phyloP scores from a whole-genome alignment of 1,284 basidiomycete genomes.

The Malassezia furfur region DNA sequence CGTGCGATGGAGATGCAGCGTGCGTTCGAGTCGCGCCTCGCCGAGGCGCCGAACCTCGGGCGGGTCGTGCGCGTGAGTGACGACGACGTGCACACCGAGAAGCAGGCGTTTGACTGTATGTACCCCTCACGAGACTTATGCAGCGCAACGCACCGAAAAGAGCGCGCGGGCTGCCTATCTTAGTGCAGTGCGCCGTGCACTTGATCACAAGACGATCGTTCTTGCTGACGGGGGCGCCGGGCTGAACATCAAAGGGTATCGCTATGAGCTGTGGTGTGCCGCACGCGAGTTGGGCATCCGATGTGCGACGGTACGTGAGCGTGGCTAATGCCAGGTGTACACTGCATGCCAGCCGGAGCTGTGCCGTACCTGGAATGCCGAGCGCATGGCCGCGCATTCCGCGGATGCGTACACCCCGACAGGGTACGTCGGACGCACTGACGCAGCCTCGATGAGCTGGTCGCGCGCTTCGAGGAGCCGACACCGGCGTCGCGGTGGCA shows the following conservation, averaged over 20 bases:
- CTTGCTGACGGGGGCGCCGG: conserved; percentile 68
- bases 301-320: conserved; percentile 68
- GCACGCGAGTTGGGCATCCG: conserved; percentile 76
- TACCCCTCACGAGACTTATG: background rate
- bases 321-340: conserved; percentile 46
- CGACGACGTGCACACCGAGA: conserved; percentile 59
- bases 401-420: conserved; percentile 34
- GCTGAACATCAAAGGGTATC: conserved; percentile 90
- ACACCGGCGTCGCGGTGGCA: conserved; percentile 97
- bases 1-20: conserved; percentile 61
- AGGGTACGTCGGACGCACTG: conserved; percentile 54
- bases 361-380: conserved; percentile 58
- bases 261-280: conserved; percentile 95
- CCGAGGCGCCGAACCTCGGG: conserved; percentile 46
- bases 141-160: conserved; percentile 77
- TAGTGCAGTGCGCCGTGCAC: conserved; percentile 67
- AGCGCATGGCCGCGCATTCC: conserved; percentile 49
- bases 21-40: conserved; percentile 57
- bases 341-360: conserved; percentile 61
- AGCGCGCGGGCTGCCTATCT: conserved; percentile 78
- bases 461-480: conserved; percentile 86
- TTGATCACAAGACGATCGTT: conserved; percentile 65
- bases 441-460: conserved; percentile 73
- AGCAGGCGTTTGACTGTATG: conserved; percentile 56
- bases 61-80: conserved; percentile 65